Evolutionary conservation across 441 rosid species (phyloP).

Genomic region (Adansonia rubrostipa): DNA sequence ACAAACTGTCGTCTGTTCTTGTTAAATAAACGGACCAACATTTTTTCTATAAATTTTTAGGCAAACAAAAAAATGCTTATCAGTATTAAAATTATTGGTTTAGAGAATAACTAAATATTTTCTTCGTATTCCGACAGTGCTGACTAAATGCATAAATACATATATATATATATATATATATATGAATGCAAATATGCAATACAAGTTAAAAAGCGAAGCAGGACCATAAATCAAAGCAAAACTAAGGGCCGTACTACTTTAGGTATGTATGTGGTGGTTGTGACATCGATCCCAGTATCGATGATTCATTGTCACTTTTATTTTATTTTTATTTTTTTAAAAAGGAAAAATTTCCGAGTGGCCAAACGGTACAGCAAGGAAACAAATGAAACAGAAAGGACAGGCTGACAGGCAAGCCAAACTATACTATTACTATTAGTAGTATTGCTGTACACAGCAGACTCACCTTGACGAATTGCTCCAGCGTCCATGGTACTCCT

Average conservation of each 20-base stretch:
- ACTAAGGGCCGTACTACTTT: constrained; percentile 12
- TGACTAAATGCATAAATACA: background rate
- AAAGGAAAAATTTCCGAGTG: background rate
- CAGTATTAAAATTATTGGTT: background rate
- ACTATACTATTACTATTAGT: background rate
- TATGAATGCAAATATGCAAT: background rate
- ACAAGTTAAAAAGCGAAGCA: background rate
- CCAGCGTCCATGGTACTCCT: constrained; percentile 67
- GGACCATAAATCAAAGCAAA: constrained; percentile 11
- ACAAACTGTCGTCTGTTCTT: background rate
- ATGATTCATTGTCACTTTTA: background rate
- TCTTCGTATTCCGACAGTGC: background rate
- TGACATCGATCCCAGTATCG: constrained; percentile 7
- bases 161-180: too few species aligned
- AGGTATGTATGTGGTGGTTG: constrained; percentile 9
- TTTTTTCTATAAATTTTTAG: background rate
- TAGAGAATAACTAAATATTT: background rate
- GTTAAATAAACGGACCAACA: background rate
- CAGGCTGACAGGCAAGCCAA: background rate
- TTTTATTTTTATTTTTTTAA: background rate
- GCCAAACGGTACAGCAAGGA: constrained; percentile 17
- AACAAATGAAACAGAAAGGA: constrained; percentile 17
- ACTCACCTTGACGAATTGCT: constrained; percentile 84
- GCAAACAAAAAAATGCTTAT: background rate
- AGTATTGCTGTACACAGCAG: constrained; percentile 7